phyloP scores from a whole-genome alignment of 805 yeast species.

The Jamesozyma jinghongensis region DNA sequence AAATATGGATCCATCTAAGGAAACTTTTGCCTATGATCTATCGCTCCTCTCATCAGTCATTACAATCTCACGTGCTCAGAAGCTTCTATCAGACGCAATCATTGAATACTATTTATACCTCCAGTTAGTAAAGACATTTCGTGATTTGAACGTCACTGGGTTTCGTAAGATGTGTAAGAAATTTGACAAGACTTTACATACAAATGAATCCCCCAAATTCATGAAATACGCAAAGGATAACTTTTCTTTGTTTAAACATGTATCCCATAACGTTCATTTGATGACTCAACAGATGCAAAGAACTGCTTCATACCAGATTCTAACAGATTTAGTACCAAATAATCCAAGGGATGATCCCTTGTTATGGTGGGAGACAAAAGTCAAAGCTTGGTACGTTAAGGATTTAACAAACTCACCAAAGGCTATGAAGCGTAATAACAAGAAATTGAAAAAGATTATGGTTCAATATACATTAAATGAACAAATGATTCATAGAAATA shows the following conservation, averaged over 20 bases:
- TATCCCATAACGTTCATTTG: conserved; percentile 18
- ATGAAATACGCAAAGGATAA: conserved; percentile 21
- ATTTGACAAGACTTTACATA: conserved; percentile 54
- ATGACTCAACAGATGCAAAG: conserved; percentile 21
- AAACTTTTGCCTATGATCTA: conserved; percentile 10
- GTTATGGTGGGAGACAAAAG: conserved; percentile 24
- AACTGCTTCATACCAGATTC: conserved; percentile 10
- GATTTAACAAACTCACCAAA: conserved; percentile 21
- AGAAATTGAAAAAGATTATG: conserved; percentile 23
- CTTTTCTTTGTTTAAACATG: conserved; percentile 23
- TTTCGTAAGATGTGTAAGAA: conserved; percentile 84
- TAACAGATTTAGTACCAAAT: conserved; percentile 10
- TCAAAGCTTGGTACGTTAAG: conserved; percentile 35
- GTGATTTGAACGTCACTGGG: conserved; percentile 75
- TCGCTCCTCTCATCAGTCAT: conserved; percentile 3
- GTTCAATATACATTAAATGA: conserved; percentile 26
- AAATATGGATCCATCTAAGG: conserved; percentile 6
- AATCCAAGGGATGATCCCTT: conserved; percentile 24
- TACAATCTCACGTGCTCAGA: conserved; percentile 9
- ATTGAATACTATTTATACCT: conserved; percentile 26
- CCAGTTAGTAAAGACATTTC: conserved; percentile 37
- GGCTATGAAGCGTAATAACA: conserved; percentile 22
- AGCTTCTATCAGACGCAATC: conserved; percentile 22
- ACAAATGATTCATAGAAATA: conserved; percentile 28
- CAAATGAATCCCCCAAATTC: conserved; percentile 20